Conservation (phyloP, 192 early-diverging fungal species). For the Gigaspora rosea region DNA sequence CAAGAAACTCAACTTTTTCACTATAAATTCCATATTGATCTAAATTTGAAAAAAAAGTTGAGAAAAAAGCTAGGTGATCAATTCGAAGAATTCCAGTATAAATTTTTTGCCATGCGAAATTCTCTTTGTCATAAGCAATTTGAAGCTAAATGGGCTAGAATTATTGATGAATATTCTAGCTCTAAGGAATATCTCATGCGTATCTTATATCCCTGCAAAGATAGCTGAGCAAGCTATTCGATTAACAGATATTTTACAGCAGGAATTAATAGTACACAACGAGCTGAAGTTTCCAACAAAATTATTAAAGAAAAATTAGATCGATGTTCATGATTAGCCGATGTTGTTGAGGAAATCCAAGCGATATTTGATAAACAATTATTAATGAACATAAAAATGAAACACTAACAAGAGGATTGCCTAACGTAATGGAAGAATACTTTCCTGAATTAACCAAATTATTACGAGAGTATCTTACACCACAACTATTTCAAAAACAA, state of each 20-base stretch:
- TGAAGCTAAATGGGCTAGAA: not conserved
- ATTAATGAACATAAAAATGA: not conserved
- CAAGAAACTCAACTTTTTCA: not conserved
- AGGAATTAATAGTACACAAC: not conserved
- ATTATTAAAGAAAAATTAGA: not conserved
- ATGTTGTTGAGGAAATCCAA: not conserved
- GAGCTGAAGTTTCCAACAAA: not conserved
- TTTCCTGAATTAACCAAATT: not conserved
- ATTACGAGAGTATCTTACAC: not conserved
- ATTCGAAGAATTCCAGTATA: not conserved
- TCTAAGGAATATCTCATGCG: not conserved
- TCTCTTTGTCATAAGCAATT: not conserved
- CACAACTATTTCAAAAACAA: not conserved
- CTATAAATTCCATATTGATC: not conserved
- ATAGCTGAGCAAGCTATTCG: not conserved
- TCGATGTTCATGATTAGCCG: not conserved
- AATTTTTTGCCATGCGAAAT: not conserved
- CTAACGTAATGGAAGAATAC: not conserved
- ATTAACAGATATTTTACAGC: not conserved
- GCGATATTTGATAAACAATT: not conserved
- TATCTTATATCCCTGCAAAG: not conserved
- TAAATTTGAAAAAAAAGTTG: not conserved
- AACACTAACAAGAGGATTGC: not conserved
- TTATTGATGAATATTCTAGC: not conserved
- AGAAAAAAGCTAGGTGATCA: not conserved